phyloP scores from a whole-genome alignment of 1,284 basidiomycete species.

The Rhodotorula sp. region DNA sequence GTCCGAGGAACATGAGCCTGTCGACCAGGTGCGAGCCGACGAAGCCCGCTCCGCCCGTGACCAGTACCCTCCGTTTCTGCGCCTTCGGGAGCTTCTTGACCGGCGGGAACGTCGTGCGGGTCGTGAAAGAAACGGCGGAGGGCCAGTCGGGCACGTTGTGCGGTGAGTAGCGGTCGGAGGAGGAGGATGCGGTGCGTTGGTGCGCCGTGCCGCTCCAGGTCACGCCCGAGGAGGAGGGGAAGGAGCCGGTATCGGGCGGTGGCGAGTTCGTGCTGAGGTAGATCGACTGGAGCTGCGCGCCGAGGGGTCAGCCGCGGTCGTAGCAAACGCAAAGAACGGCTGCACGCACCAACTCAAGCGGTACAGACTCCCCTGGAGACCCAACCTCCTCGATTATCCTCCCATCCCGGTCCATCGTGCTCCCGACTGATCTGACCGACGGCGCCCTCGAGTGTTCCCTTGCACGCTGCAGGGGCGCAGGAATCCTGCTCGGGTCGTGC shows the following conservation, averaged over 20 bases:
- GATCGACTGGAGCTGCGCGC: constrained; percentile 34
- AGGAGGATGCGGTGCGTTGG: constrained; percentile 9
- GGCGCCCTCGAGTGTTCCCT: constrained; percentile 12
- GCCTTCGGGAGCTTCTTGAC: constrained; percentile 78
- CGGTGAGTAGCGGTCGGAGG: constrained; percentile 18
- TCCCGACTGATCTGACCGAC: constrained; percentile 9
- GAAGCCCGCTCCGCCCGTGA: constrained; percentile 95
- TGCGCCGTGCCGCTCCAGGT: neutral
- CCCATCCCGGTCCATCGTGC: constrained; percentile 20
- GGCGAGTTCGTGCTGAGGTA: constrained; percentile 28
- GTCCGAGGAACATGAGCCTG: constrained; percentile 93
- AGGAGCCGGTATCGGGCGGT: neutral
- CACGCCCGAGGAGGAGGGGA: constrained; percentile 3
- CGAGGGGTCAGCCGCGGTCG: too few relatives aligned
- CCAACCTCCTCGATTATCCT: constrained; percentile 18
- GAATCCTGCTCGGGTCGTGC: neutral
- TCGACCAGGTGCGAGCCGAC: constrained; percentile 93
- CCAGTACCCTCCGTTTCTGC: constrained; percentile 79
- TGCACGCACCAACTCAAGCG: constrained; percentile 30
- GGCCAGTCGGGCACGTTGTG: constrained; percentile 30
- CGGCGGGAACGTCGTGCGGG: constrained; percentile 82
- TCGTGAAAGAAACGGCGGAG: constrained; percentile 74
- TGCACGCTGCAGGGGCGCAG: constrained; percentile 1
- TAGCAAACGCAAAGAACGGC: neutral
- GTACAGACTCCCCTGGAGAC: constrained; percentile 10